A percentile compares a stretch with the other conserved stretches of the same genome.
phyloP scores from a whole-genome alignment of 2,329 filamentous ascomycete genomes.

The Aspergillus aculeatus region DNA sequence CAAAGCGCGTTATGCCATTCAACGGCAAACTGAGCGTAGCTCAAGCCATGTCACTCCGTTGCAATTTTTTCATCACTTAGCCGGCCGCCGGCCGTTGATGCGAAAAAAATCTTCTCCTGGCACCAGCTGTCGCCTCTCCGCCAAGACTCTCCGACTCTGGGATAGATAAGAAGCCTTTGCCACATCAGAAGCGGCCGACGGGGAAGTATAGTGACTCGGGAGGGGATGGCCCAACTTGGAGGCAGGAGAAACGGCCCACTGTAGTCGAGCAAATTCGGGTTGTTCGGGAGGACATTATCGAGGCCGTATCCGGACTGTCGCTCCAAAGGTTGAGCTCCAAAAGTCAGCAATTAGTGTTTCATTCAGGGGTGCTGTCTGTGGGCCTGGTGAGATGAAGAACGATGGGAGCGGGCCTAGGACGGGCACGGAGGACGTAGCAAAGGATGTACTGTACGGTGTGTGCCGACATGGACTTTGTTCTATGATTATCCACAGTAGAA shows the following conservation, averaged over 20 bases:
- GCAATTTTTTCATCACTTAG: constrained; percentile 20
- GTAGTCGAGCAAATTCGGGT: constrained; percentile 14
- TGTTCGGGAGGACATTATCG: constrained; percentile 10
- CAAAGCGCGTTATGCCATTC: no score
- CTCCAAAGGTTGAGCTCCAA: constrained; percentile 12
- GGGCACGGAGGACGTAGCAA: constrained; percentile 15
- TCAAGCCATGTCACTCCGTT: no score
- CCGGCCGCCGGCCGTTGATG: constrained; percentile 24
- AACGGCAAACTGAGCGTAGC: no score
- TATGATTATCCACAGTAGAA: constrained; percentile 10
- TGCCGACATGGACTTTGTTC: constrained; percentile 11
- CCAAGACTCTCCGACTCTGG: constrained; percentile 27
- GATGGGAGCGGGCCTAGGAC: constrained; percentile 10
- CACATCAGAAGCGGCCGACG: constrained; percentile 19
- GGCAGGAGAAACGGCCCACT: constrained; percentile 11
- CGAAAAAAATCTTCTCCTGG: constrained; percentile 27
- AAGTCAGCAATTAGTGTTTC: constrained; percentile 15
- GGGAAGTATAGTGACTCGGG: constrained; percentile 14
- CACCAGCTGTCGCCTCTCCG: constrained; percentile 26
- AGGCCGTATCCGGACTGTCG: constrained; percentile 17
- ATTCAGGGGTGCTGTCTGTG: constrained; percentile 16
- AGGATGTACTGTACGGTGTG: constrained; percentile 13
- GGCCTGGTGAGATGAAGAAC: constrained; percentile 15
- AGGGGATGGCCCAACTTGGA: constrained; percentile 4
- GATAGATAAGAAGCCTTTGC: no score